Evolutionary conservation across 345 rosid genomes (phyloP), one percentile per base, ranked within the genome.

Genomic region (Populus pruinosa): DNA sequence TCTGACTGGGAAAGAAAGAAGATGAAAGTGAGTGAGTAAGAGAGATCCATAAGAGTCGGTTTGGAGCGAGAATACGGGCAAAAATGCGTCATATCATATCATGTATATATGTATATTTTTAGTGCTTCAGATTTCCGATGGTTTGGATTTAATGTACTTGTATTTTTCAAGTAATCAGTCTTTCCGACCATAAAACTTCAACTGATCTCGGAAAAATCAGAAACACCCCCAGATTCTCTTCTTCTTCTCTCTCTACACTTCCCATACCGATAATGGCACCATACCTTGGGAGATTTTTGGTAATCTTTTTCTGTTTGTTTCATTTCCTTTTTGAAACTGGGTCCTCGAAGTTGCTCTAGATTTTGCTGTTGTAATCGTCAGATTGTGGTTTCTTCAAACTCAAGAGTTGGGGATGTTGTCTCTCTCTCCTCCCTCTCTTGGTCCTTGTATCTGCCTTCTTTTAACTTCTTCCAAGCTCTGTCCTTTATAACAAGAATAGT

Each of bases 11-110:
- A n/a, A 16, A 49, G 41, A 80, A 50, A 78, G 63, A 68, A 17
- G 18, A 50, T 50, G 66, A 47, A n/a, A 59, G 39, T 59, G 67
- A 55, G 66, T 68, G 74, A 41, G 76, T 69, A 65, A 72, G 76
- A 75, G 78, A 72, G 31, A 20, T 68, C 68, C 56, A 31, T 36
- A 77, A 63, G 86, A 82, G 85, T 53, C 64, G 77, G 83, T 86
- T 75, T 81, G 78, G 87, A 87, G 85, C 89, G 86, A 87, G 85
- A 85, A 82, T 83, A 70, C 80, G 82, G 88, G 80, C 90, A 76
- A 80, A 31, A 81, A 81, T 29, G 31, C 31, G 31, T 29, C 31
- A 29, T 29, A 29, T 29, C 31, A 29, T 29, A 29, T 29, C 31
- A 29, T 29, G 31, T 29, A 29, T 29, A 29, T 29, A 29, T 29